Conservation (phyloP, 2,329 filamentous ascomycete species). For the Aspergillus spinulosporus region DNA sequence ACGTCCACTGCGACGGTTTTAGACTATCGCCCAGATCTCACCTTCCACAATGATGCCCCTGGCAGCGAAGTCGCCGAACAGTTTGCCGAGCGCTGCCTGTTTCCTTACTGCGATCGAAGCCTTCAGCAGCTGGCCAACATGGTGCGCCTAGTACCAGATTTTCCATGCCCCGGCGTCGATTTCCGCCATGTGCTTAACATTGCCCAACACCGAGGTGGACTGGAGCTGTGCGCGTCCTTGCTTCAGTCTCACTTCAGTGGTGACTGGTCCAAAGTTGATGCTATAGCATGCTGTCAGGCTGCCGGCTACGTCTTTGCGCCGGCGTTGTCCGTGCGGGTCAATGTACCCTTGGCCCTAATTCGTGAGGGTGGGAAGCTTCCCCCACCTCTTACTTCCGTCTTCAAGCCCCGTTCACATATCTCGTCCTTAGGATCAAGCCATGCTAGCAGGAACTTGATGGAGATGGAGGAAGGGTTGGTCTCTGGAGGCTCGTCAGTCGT, state of each 20-base stretch:
- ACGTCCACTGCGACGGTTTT: slow-evolving; percentile 24
- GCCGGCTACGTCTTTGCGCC: slow-evolving; percentile 60
- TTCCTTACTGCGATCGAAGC: slow-evolving; percentile 51
- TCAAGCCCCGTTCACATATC: slow-evolving; percentile 55
- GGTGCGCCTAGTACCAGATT: slow-evolving; percentile 52
- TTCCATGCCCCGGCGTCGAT: slow-evolving; percentile 52
- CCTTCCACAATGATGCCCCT: slow-evolving; percentile 54
- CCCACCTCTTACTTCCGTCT: slow-evolving; percentile 53
- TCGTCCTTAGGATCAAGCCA: slow-evolving; percentile 43
- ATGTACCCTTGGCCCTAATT: slow-evolving; percentile 52
- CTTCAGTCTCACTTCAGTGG: slow-evolving; percentile 49
- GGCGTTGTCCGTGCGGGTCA: slow-evolving; percentile 46
- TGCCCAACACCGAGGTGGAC: slow-evolving; percentile 52
- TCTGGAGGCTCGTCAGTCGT: slow-evolving; percentile 47
- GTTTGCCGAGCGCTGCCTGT: slow-evolving; percentile 48
- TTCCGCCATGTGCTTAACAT: slow-evolving; percentile 63
- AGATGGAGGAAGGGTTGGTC: slow-evolving; percentile 52
- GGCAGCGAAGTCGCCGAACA: slow-evolving; percentile 41
- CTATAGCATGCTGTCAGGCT: slow-evolving; percentile 56
- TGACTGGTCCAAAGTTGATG: slow-evolving; percentile 50
- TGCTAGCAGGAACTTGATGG: slow-evolving; percentile 43
- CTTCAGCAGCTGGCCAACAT: slow-evolving; percentile 45
- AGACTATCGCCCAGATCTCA: slow-evolving; percentile 45
- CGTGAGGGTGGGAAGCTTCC: slow-evolving; percentile 61
- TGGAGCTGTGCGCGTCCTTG: slow-evolving; percentile 54